Conservation (phyloP, 2,329 filamentous ascomycete genomes). For the Penicillium sumatraense region DNA sequence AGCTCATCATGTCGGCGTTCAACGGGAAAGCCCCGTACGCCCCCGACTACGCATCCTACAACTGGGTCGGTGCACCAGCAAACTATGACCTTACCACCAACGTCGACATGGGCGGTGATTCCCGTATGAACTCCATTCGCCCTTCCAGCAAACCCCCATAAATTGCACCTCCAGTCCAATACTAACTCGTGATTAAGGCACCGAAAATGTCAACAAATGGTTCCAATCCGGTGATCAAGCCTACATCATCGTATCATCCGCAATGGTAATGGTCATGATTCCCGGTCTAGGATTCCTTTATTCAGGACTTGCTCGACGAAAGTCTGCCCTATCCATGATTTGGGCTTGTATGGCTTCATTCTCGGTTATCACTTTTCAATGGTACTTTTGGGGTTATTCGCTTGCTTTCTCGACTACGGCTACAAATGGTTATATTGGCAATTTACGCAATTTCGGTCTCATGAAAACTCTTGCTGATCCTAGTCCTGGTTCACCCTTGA, state of each 20-base stretch:
- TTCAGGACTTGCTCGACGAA: conserved; percentile 94
- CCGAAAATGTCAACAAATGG: conserved; percentile 94
- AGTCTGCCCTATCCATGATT: conserved; percentile 95
- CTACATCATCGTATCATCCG: conserved; percentile 86
- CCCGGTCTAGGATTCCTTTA: conserved; percentile 97
- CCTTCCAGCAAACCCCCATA: too few species aligned
- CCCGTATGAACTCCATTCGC: conserved; percentile 61
- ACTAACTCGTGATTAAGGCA: too few species aligned
- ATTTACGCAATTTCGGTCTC: conserved; percentile 86
- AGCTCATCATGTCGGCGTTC: conserved; percentile 33
- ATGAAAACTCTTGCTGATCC: conserved; percentile 80
- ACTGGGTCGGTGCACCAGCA: conserved; percentile 52
- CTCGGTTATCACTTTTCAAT: conserved; percentile 92
- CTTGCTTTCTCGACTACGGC: conserved; percentile 83
- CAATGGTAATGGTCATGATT: conserved; percentile 96
- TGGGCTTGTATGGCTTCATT: conserved; percentile 96
- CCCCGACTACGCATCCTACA: conserved; percentile 54
- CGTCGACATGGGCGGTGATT: conserved; percentile 71
- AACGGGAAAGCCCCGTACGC: conserved; percentile 36
- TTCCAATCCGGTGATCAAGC: conserved; percentile 89
- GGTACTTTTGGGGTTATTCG: conserved; percentile 99
- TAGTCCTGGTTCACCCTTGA: conserved; percentile 84
- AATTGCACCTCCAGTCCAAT: too few species aligned
- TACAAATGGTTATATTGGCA: conserved; percentile 88
- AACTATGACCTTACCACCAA: conserved; percentile 55